Conservation (phyloP, 2,329 filamentous ascomycete species). For the Seiridium unicorne region DNA sequence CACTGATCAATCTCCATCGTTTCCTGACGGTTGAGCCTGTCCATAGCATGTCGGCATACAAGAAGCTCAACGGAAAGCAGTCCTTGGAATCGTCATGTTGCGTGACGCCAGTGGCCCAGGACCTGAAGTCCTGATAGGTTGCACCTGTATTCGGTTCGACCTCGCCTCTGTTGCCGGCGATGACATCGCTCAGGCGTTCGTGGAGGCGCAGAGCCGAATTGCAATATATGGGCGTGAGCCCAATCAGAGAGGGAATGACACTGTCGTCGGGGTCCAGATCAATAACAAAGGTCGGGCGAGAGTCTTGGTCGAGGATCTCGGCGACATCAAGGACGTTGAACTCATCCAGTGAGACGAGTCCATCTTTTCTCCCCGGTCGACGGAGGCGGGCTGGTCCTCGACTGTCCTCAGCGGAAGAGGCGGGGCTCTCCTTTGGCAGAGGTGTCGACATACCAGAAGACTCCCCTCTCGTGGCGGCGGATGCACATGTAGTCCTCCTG, state of each 20-base stretch:
- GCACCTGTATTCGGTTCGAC: background rate
- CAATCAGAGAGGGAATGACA: conserved; percentile 11
- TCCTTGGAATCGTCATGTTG: conserved; percentile 42
- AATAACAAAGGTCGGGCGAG: conserved; percentile 35
- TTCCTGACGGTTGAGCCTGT: conserved; percentile 36
- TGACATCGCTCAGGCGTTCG: conserved; percentile 29
- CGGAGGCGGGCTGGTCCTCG: background rate
- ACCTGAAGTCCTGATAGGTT: conserved; percentile 33
- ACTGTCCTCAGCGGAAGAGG: too few relatives aligned
- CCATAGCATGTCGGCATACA: conserved; percentile 33
- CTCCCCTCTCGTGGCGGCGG: too few relatives aligned
- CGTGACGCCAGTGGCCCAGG: conserved; percentile 39
- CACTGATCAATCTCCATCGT: conserved; percentile 39
- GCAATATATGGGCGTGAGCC: conserved; percentile 33
- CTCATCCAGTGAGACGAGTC: conserved; percentile 14
- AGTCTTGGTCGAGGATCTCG: conserved; percentile 34
- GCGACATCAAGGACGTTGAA: conserved; percentile 19
- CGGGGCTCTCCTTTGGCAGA: too few relatives aligned
- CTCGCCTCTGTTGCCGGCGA: conserved; percentile 13
- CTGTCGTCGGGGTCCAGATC: conserved; percentile 35
- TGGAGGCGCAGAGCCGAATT: conserved; percentile 32
- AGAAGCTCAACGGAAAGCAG: conserved; percentile 39
- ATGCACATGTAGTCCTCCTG: too few relatives aligned
- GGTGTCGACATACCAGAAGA: too few relatives aligned
- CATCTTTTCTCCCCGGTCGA: background rate